Conservation (phyloP, 352 stramenopile genomes). For the Phytophthora podocarpi region DNA sequence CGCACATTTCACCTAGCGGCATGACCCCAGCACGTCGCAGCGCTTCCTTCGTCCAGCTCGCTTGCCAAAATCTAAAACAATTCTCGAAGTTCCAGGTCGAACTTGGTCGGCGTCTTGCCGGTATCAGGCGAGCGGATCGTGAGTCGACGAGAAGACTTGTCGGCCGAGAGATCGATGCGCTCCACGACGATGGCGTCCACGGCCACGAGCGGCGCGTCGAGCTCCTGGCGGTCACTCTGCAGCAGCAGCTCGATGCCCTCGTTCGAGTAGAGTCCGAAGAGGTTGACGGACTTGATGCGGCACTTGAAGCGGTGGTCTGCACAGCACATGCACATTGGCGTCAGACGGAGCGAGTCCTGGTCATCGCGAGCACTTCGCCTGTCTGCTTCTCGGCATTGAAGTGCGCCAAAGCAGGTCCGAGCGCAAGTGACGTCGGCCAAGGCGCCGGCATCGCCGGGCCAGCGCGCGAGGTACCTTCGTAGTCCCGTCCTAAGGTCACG, state of each 20-base stretch:
- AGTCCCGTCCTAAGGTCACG: constrained; percentile 62
- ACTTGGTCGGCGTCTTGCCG: constrained; percentile 33
- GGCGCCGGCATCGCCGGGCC: constrained; percentile 18
- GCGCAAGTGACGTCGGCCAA: constrained; percentile 20
- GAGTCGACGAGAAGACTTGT: constrained; percentile 58
- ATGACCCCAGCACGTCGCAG: too few species aligned
- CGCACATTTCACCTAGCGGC: too few species aligned
- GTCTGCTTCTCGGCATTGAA: constrained; percentile 39
- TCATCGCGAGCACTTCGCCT: constrained; percentile 5
- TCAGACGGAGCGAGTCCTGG: constrained; percentile 21
- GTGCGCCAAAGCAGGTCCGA: constrained; percentile 28
- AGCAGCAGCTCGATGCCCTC: constrained; percentile 66
- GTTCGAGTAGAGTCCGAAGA: constrained; percentile 66
- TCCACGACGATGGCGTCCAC: constrained; percentile 78
- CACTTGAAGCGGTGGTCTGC: constrained; percentile 71
- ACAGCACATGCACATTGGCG: constrained; percentile 28
- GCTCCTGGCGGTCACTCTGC: constrained; percentile 25
- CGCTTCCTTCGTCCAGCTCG: too few species aligned
- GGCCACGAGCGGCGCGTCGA: constrained; percentile 45
- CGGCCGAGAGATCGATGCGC: constrained; percentile 65
- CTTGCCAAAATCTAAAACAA: too few species aligned
- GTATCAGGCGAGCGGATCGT: constrained; percentile 49
- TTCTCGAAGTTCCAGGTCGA: constrained; percentile 68
- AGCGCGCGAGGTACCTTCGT: constrained; percentile 35
- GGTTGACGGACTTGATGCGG: constrained; percentile 69